Evolutionary conservation across 164 flowering plant genomes (phyloP).

Genomic region (Berberis thunbergii): DNA sequence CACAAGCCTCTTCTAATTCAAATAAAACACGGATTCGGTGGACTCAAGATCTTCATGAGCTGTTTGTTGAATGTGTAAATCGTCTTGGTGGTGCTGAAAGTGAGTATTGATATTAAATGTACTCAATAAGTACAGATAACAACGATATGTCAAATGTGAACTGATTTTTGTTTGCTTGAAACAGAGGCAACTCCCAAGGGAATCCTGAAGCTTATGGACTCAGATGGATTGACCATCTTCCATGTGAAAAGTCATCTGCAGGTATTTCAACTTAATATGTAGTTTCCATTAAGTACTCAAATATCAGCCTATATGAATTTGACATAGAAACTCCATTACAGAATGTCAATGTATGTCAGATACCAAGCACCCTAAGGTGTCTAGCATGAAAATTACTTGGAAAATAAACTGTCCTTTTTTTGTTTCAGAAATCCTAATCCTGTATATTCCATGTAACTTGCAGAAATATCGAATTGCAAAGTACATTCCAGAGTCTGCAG

Average conservation of each 20-base stretch:
- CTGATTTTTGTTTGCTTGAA: slow-evolving; percentile 5
- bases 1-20: slow-evolving; percentile 14
- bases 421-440: neutral
- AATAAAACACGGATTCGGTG: slow-evolving; percentile 79
- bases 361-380: no score
- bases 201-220: slow-evolving; percentile 72
- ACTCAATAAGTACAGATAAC: neutral
- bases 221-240: slow-evolving; percentile 78
- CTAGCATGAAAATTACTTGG: no score
- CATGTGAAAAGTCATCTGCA: slow-evolving; percentile 96
- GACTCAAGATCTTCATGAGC: slow-evolving; percentile 85
- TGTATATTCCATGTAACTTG: neutral
- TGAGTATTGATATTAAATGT: slow-evolving; percentile 24
- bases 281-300: no score
- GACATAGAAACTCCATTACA: no score
- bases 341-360: no score
- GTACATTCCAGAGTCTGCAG: slow-evolving; percentile 51
- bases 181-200: slow-evolving; percentile 94
- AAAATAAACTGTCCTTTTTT: neutral
- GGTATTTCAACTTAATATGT: slow-evolving; percentile 22
- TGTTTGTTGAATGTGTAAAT: slow-evolving; percentile 77
- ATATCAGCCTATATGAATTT: no score
- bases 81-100: slow-evolving; percentile 93
- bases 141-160: neutral
- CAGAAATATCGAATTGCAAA: slow-evolving; percentile 89